Conservation (phyloP, 805 yeast genomes). For the Myxozyma neotropica region DNA sequence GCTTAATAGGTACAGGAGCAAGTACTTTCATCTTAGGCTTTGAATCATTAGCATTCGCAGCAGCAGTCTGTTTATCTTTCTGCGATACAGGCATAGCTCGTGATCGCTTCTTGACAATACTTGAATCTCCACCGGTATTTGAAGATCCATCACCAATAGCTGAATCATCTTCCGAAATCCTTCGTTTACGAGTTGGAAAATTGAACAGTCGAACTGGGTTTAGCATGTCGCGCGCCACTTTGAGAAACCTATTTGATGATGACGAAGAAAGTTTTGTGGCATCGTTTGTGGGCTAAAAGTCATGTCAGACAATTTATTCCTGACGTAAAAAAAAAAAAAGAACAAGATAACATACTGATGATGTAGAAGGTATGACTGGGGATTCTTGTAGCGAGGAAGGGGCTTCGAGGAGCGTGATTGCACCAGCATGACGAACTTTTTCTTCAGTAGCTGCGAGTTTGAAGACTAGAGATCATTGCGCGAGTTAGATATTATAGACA, state of each 20-base stretch:
- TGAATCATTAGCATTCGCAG: not conserved
- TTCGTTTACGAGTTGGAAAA: slow-evolving; percentile 26
- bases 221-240: slow-evolving; percentile 15
- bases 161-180: not conserved
- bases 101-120: not conserved
- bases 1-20: slow-evolving; percentile 2
- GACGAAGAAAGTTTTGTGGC: not conserved
- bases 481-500: no score
- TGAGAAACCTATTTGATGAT: not conserved
- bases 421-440: slow-evolving; percentile 16
- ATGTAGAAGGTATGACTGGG: not conserved
- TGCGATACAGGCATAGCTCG: not conserved
- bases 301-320: no score
- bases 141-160: not conserved
- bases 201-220: slow-evolving; percentile 25
- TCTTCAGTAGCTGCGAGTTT: slow-evolving; percentile 31
- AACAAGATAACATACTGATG: not conserved
- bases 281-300: no score
- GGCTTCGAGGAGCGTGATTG: slow-evolving; percentile 29
- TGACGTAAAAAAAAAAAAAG: no score
- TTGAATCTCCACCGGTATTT: not conserved
- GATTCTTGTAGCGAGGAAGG: slow-evolving; percentile 1
- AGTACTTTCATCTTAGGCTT: not conserved
- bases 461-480: slow-evolving; percentile 23
- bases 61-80: not conserved